Evolutionary conservation across 257 asterid genomes (phyloP).

Genomic region (Parsonsia alboflavescens): DNA sequence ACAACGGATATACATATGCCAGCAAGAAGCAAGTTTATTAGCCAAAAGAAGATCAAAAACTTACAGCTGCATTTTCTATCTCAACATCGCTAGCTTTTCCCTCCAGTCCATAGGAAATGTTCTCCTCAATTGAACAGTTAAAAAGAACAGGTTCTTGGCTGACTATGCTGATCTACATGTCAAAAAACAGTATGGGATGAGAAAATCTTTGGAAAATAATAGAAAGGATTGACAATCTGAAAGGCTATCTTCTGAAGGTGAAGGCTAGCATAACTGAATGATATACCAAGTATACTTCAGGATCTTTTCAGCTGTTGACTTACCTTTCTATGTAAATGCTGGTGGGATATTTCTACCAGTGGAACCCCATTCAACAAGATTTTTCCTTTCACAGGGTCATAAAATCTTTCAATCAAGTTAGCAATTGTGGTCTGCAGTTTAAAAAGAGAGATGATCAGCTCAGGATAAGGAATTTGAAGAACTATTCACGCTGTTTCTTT

Average conservation of each 20-base stretch:
- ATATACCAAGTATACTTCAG: background rate
- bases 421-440: slow-evolving; percentile 78
- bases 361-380: slow-evolving; percentile 70
- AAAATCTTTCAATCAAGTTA: slow-evolving; percentile 82
- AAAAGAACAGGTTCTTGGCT: slow-evolving; percentile 90
- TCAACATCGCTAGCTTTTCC: slow-evolving; percentile 62
- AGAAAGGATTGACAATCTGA: background rate
- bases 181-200: background rate
- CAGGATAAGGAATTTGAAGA: background rate
- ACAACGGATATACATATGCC: background rate
- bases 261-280: background rate
- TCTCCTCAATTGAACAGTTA: slow-evolving; percentile 82
- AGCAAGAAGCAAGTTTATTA: background rate
- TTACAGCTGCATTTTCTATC: slow-evolving; percentile 82
- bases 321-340: slow-evolving; percentile 77
- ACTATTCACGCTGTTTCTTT: background rate
- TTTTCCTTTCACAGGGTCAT: slow-evolving; percentile 66
- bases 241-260: background rate
- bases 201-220: background rate
- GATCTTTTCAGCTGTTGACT: background rate
- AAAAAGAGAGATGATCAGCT: background rate
- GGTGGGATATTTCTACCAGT: slow-evolving; percentile 62
- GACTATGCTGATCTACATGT: slow-evolving; percentile 68
- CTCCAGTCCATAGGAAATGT: slow-evolving; percentile 75
- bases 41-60: slow-evolving; percentile 12